phyloP scores from a whole-genome alignment of 805 yeast genomes.

The Huiozyma sinensis region DNA sequence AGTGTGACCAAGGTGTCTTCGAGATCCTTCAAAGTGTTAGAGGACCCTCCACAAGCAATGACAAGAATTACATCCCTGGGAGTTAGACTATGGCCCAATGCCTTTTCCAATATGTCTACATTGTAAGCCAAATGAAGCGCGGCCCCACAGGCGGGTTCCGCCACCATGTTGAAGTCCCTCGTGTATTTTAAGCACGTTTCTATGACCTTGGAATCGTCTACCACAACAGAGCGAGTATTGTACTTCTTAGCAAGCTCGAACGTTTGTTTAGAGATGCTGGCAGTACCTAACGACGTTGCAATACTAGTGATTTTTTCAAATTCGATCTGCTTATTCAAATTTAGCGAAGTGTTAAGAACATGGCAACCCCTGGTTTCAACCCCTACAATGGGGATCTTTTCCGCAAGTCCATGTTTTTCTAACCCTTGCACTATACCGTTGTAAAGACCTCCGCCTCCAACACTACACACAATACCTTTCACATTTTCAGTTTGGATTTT shows the following conservation, averaged over 20 bases:
- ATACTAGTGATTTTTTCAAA: conserved; percentile 40
- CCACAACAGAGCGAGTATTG: conserved; percentile 33
- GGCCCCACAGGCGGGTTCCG: conserved; percentile 71
- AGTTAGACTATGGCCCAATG: conserved; percentile 8
- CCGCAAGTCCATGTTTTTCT: conserved; percentile 25
- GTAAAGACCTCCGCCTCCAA: conserved; percentile 51
- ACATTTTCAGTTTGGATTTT: conserved; percentile 18
- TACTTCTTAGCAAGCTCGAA: conserved; percentile 34
- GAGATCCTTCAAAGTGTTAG: conserved; percentile 27
- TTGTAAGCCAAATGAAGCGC: conserved; percentile 45
- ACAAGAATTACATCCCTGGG: conserved; percentile 39
- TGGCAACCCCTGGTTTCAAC: conserved; percentile 59
- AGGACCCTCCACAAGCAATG: conserved; percentile 50
- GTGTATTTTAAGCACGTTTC: conserved; percentile 41
- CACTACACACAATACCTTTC: conserved; percentile 41
- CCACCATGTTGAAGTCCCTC: conserved; percentile 38
- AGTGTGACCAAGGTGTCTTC: conserved; percentile 6
- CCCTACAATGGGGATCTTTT: conserved; percentile 34
- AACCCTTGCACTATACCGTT: conserved; percentile 42
- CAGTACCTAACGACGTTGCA: conserved; percentile 57
- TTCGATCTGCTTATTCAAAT: conserved; percentile 34
- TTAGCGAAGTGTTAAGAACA: conserved; percentile 42
- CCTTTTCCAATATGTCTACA: conserved; percentile 10
- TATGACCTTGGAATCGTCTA: conserved; percentile 48
- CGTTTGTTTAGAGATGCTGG: conserved; percentile 42